phyloP scores from a whole-genome alignment of 768 basidiomycete species.

The Suillus placidus region DNA sequence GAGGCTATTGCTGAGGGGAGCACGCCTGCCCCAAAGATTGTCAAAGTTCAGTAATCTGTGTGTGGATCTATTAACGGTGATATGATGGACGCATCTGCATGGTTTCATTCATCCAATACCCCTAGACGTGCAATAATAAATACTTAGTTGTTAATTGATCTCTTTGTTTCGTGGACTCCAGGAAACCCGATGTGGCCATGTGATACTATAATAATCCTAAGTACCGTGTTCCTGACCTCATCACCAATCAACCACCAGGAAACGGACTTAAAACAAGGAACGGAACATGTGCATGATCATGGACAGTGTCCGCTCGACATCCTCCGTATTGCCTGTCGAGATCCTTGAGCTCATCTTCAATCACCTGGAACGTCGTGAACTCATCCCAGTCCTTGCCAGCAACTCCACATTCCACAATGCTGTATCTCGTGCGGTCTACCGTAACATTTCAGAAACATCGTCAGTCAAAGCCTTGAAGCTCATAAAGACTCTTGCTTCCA shows the following conservation, averaged over 20 bases:
- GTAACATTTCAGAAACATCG: slow-evolving; percentile 37
- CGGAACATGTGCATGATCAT: neutral
- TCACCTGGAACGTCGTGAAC: slow-evolving; percentile 28
- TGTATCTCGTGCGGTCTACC: slow-evolving; percentile 39
- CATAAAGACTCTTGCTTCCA: slow-evolving; percentile 43
- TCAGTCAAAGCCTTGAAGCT: slow-evolving; percentile 38
- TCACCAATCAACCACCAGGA: neutral
- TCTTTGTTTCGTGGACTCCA: neutral
- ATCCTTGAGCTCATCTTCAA: slow-evolving; percentile 37
- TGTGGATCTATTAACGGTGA: neutral
- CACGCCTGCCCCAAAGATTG: slow-evolving; percentile 18
- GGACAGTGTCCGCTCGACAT: neutral
- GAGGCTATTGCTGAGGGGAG: slow-evolving; percentile 58
- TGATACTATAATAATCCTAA: neutral
- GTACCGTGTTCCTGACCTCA: neutral
- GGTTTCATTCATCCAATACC: slow-evolving; percentile 8
- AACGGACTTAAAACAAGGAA: neutral
- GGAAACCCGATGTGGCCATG: neutral
- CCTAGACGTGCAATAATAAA: slow-evolving; percentile 18
- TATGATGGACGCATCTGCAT: slow-evolving; percentile 8
- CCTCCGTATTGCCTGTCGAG: slow-evolving; percentile 36
- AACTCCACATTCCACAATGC: slow-evolving; percentile 31
- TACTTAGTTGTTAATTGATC: neutral
- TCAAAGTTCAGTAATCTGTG: slow-evolving; percentile 30
- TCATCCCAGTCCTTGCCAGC: slow-evolving; percentile 27